These are phyloP conservation scores for Lyophyllum semitale DNA, from an alignment of 768 basidiomycete species.

Conservation along the genomic window DNA sequence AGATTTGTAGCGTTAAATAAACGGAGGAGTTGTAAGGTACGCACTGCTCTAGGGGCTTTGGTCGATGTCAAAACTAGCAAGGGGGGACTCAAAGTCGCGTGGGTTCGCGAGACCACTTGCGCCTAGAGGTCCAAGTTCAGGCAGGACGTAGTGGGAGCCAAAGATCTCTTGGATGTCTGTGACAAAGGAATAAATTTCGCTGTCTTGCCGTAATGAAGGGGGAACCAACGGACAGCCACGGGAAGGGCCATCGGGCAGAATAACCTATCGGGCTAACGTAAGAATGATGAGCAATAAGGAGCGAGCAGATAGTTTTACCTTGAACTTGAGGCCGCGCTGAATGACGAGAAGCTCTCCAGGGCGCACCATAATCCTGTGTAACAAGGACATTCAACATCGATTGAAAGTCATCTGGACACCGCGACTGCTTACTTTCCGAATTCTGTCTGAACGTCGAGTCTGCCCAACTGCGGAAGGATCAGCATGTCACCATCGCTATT, in stretches of 20 bases:
- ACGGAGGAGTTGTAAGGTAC: conserved; percentile 17
- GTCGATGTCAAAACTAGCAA: conserved; percentile 69
- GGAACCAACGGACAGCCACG: conserved; percentile 51
- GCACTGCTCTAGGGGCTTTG: conserved; percentile 59
- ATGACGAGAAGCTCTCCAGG: conserved; percentile 68
- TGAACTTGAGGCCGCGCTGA: conserved; percentile 69
- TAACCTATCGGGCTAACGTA: conserved; percentile 31
- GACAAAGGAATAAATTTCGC: not conserved
- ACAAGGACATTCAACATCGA: not conserved
- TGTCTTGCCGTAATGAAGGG: not conserved
- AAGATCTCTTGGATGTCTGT: conserved; percentile 68
- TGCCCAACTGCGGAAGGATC: conserved; percentile 65
- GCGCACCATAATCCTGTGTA: conserved; percentile 57
- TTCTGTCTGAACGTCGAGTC: conserved; percentile 70
- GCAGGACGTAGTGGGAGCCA: conserved; percentile 62
- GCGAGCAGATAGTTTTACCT: conserved; percentile 34
- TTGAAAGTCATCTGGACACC: not conserved
- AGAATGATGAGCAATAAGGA: not conserved
- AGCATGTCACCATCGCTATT: conserved; percentile 70
- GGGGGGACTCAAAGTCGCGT: conserved; percentile 63
- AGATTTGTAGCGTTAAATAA: not conserved
- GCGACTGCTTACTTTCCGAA: conserved; percentile 53
- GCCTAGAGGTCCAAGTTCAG: conserved; percentile 67
- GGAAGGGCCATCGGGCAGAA: conserved; percentile 58
- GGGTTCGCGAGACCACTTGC: conserved; percentile 66